phyloP scores from a whole-genome alignment of 208 protist genomes.

The Crithidia fasciculata region DNA sequence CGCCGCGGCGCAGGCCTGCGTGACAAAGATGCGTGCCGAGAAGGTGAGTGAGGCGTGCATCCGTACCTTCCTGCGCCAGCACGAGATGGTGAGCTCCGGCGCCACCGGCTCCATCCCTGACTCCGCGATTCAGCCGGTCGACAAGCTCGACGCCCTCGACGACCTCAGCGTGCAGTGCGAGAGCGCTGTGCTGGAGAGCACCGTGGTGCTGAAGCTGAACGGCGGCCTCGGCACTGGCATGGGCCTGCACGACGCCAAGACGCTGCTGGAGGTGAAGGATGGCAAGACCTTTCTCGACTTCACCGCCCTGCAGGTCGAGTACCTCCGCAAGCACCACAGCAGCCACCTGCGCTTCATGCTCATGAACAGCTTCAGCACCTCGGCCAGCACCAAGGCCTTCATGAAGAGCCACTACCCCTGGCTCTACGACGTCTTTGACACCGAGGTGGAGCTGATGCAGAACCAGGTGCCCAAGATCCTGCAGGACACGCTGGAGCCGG shows the following conservation, averaged over 20 bases:
- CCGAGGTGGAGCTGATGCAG: slow-evolving; percentile 80
- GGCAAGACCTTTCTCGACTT: slow-evolving; percentile 98
- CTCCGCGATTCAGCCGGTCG: slow-evolving; percentile 49
- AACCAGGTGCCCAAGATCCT: slow-evolving; percentile 89
- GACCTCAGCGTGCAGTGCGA: slow-evolving; percentile 31
- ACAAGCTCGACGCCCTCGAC: slow-evolving; percentile 47
- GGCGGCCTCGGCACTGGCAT: slow-evolving; percentile 95
- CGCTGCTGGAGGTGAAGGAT: slow-evolving; percentile 91
- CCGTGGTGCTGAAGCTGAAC: slow-evolving; percentile 98
- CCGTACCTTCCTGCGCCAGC: slow-evolving; percentile 64
- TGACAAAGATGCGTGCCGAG: slow-evolving; percentile 69
- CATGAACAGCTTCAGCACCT: slow-evolving; percentile 99
- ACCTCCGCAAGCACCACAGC: slow-evolving; percentile 89
- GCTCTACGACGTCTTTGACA: slow-evolving; percentile 57
- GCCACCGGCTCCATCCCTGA: slow-evolving; percentile 63
- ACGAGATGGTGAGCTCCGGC: slow-evolving; percentile 53
- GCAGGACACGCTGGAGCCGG: slow-evolving; percentile 67
- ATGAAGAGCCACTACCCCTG: slow-evolving; percentile 58
- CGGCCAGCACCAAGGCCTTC: slow-evolving; percentile 87
- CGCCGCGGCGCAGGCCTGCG: slow-evolving; percentile 56
- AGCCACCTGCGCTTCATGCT: slow-evolving; percentile 96
- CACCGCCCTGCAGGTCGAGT: slow-evolving; percentile 93
- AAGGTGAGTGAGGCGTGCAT: slow-evolving; percentile 69
- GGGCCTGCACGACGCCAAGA: slow-evolving; percentile 88
- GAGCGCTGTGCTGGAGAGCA: slow-evolving; percentile 62